A percentile compares a stretch with the other conserved stretches of the same genome.
phyloP scores from a whole-genome alignment of 441 rosid species.

The Eutrema salsugineum region DNA sequence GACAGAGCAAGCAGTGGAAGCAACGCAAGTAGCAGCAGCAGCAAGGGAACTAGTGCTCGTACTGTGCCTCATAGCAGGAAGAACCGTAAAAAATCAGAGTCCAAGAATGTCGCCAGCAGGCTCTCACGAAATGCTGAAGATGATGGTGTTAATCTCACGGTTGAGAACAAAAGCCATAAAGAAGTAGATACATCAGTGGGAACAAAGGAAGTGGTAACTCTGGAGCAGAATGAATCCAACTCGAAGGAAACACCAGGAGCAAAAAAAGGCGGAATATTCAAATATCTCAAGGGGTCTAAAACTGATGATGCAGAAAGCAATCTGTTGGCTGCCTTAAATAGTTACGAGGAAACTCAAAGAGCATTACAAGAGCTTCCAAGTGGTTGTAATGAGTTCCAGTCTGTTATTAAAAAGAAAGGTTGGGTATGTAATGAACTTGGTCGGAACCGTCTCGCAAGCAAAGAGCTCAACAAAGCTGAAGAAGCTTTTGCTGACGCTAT shows the following conservation, averaged over 20 bases:
- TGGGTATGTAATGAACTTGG: constrained; percentile 95
- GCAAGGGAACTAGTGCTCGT: constrained; percentile 44
- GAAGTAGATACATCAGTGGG: constrained; percentile 26
- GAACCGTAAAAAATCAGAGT: constrained; percentile 48
- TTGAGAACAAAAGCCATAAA: constrained; percentile 23
- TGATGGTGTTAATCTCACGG: constrained; percentile 27
- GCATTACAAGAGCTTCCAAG: constrained; percentile 63
- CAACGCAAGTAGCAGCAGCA: constrained; percentile 87
- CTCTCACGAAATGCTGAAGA: constrained; percentile 37
- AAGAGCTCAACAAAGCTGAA: constrained; percentile 73
- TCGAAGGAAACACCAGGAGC: constrained; percentile 32
- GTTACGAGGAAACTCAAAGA: constrained; percentile 77
- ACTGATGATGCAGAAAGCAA: constrained; percentile 62
- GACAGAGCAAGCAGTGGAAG: constrained; percentile 94
- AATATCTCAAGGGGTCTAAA: constrained; percentile 45
- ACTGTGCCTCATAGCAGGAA: constrained; percentile 48
- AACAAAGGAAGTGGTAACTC: constrained; percentile 26
- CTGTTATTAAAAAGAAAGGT: constrained; percentile 72
- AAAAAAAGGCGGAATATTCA: constrained; percentile 85
- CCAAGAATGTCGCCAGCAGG: constrained; percentile 35
- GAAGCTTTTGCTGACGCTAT: constrained; percentile 81
- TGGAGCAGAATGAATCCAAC: constrained; percentile 28
- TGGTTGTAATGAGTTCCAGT: constrained; percentile 49
- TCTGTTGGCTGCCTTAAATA: constrained; percentile 59
- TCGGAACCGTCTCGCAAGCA: constrained; percentile 67